A percentile compares a stretch with the other conserved stretches of the same genome.
phyloP scores from a whole-genome alignment of 768 basidiomycete species.

The Leccinum boreale region DNA sequence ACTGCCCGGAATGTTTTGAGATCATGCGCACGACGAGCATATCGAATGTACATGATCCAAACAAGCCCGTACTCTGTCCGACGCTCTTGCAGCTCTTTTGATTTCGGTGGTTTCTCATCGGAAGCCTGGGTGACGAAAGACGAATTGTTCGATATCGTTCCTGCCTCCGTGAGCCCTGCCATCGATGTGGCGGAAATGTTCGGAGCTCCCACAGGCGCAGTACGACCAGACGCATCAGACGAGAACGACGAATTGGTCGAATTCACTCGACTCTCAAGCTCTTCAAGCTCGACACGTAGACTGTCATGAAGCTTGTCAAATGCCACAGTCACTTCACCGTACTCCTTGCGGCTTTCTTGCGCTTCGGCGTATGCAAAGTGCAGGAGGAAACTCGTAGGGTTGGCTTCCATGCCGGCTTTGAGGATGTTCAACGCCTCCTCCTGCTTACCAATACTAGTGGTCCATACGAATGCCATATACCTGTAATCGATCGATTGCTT shows the following conservation, averaged over 20 bases:
- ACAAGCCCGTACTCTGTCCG: conserved; percentile 73
- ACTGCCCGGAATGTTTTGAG: conserved; percentile 72
- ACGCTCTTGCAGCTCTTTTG: conserved; percentile 51
- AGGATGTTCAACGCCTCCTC: conserved; percentile 83
- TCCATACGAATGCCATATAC: conserved; percentile 90
- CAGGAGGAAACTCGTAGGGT: conserved; percentile 85
- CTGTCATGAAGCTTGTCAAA: conserved; percentile 72
- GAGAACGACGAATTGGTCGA: conserved; percentile 37
- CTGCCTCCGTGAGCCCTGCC: conserved; percentile 26
- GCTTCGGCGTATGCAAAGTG: conserved; percentile 84
- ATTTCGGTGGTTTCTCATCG: conserved; percentile 52
- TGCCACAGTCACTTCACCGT: conserved; percentile 62
- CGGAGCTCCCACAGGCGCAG: conserved; percentile 24
- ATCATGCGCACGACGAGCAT: conserved; percentile 83
- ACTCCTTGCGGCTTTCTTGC: conserved; percentile 61
- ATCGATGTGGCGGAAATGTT: conserved; percentile 6
- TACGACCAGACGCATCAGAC: conserved; percentile 32
- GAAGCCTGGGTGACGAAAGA: conserved; percentile 50
- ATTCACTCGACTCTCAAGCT: conserved; percentile 45
- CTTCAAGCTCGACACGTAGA: conserved; percentile 63
- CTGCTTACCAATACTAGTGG: conserved; percentile 63
- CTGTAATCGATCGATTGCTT: conserved; percentile 38
- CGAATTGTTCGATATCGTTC: conserved; percentile 38
- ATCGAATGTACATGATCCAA: conserved; percentile 92
- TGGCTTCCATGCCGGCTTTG: conserved; percentile 84